Evolutionary conservation across 371 early-diverging fungal genomes (phyloP).

Genomic region (Batkoa obscura): DNA sequence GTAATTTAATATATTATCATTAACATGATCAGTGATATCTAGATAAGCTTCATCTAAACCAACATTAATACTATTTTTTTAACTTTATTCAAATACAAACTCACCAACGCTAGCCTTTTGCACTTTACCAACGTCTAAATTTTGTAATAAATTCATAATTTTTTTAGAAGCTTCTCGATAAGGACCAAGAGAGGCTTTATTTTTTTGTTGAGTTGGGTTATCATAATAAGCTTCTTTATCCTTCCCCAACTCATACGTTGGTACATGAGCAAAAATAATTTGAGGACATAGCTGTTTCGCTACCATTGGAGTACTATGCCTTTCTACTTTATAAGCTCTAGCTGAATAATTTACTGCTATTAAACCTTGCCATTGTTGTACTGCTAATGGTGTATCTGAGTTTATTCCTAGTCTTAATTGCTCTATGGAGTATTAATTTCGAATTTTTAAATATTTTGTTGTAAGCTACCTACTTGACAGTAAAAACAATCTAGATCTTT

Average conservation of each 20-base stretch:
- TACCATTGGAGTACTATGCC: background rate
- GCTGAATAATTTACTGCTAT: conserved; percentile 52
- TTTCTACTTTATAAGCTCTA: background rate
- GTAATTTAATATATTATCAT: background rate
- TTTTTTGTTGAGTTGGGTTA: conserved; percentile 43
- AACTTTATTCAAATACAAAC: no score
- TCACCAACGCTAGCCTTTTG: no score
- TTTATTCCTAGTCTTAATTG: conserved; percentile 50
- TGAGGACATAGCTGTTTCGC: conserved; percentile 16
- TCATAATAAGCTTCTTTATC: conserved; percentile 41
- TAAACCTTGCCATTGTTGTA: conserved; percentile 79
- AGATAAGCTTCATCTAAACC: conserved; percentile 1
- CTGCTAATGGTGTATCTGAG: conserved; percentile 48
- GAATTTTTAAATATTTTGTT: no score
- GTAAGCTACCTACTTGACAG: no score
- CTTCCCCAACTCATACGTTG: conserved; percentile 52
- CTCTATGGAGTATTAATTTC: no score
- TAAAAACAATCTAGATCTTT: no score
- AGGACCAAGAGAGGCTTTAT: conserved; percentile 79
- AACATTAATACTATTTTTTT: no score
- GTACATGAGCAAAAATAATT: conserved; percentile 63
- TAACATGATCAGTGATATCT: conserved; percentile 2
- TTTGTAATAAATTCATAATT: conserved; percentile 41
- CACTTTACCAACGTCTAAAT: conserved; percentile 20
- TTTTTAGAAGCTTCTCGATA: conserved; percentile 46